Evolutionary conservation across 2,329 filamentous ascomycete species (phyloP), one percentile per base, ranked within the genome.

Genomic region (Beauveria medogensis): DNA sequence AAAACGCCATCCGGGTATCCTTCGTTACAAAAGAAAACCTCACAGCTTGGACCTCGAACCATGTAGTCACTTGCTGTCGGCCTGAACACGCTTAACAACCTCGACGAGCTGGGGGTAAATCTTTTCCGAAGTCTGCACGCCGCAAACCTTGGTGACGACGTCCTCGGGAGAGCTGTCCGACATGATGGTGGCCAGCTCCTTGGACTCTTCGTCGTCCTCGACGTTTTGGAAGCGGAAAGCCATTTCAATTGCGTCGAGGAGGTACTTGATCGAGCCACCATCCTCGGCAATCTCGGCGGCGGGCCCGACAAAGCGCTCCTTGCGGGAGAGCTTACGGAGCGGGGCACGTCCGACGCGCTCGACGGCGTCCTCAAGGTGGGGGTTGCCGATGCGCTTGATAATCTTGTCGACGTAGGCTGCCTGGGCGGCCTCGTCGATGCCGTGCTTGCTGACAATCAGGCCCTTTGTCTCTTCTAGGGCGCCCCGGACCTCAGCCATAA

Each of bases 281-380:
- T 83, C 81, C 80, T 96, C 91, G 51, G 92, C 92, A 20, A 99
- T 84, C 77, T 96, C 89, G 10, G 90, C 85, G 51, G 94, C 93
- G 5, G 94, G 94, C 51, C 90, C 92, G 68, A 99, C 87, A 79
- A 99, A 96, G 50, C 94, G 92, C 79, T 99, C 94, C 79, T 95
- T 94, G 75, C 92, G 90, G 66, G 88, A 88, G 40, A 99, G 83
- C 82, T 99, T 99, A 73, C 94, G 89, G 63, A 99, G 80, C 20
- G 94, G 94, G 20, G 92, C 93, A 72, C 94, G 92, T 60, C 93
- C 94, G 65, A 99, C 94, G 74, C 94, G 92, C 80, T 95, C 91
- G 41, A 97, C 92, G 14, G 88, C 88, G 75, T 99, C 93, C 76
- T 96, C 91, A 62, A 97, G 82, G 67, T 92, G 87, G 16, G 91